Evolutionary conservation across 129 eudicot species (phyloP).

Genomic region (Flaveria trinervia): DNA sequence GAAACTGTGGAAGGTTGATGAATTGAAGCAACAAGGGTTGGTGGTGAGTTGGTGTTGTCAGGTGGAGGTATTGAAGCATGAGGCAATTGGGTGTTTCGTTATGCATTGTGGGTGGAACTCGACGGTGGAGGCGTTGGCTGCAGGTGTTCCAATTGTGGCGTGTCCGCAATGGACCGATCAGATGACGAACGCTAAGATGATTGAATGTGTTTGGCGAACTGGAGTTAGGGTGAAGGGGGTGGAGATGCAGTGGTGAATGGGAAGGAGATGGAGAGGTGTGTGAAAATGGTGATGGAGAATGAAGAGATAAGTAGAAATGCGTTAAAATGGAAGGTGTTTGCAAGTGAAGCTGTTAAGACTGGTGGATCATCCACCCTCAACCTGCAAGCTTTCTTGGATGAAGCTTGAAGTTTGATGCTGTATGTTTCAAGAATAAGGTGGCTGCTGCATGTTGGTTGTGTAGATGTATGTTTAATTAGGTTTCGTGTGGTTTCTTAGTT

Average conservation of each 20-base stretch:
- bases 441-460: not conserved
- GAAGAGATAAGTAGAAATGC: conserved; percentile 39
- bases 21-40: conserved; percentile 32
- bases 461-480: not conserved
- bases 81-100: conserved; percentile 59
- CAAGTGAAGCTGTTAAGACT: conserved; percentile 37
- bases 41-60: conserved; percentile 56
- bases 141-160: conserved; percentile 63
- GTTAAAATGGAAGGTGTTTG: conserved; percentile 51
- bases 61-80: conserved; percentile 44
- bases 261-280: conserved; percentile 53
- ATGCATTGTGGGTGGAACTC: conserved; percentile 74
- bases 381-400: conserved; percentile 18
- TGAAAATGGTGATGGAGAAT: conserved; percentile 55
- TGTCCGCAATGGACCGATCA: conserved; percentile 75
- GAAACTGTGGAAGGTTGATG: conserved; percentile 32
- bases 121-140: conserved; percentile 49
- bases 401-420: not conserved
- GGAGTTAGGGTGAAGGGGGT: conserved; percentile 51
- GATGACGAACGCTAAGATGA: conserved; percentile 48
- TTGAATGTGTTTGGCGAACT: conserved; percentile 53
- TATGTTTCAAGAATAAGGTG: conserved; percentile 3
- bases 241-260: conserved; percentile 45
- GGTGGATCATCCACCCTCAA: not conserved
- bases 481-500: not conserved